Evolutionary conservation across 23 red algal species (phyloP).

Genomic region (Agarophyton chilense): DNA sequence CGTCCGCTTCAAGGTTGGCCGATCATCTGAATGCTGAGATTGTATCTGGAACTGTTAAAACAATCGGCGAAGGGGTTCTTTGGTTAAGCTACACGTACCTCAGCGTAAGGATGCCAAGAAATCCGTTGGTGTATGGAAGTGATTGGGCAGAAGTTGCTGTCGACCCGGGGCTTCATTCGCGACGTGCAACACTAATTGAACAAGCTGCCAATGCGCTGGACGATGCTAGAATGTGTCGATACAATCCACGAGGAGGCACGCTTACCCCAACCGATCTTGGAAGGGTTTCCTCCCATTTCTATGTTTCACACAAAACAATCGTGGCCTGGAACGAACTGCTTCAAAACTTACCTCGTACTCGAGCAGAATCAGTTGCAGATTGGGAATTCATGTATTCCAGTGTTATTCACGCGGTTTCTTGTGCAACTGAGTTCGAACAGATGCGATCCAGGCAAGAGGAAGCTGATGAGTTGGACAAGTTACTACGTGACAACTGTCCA

Average conservation of each 20-base stretch:
- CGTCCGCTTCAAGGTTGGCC: constrained; percentile 75
- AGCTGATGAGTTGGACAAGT: constrained; percentile 77
- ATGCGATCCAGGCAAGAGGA: constrained; percentile 82
- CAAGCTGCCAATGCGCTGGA: constrained; percentile 78
- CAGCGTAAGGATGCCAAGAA: constrained; percentile 85
- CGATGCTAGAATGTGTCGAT: constrained; percentile 79
- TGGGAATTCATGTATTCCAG: constrained; percentile 64
- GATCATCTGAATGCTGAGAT: constrained; percentile 99
- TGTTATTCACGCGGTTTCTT: constrained; percentile 70
- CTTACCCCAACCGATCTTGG: constrained; percentile 83
- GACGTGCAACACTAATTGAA: constrained; percentile 69
- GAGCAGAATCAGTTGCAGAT: constrained; percentile 32
- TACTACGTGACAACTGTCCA: constrained; percentile 69
- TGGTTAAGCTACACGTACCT: constrained; percentile 95
- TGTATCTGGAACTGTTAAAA: constrained; percentile 85
- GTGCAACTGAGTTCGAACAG: constrained; percentile 86
- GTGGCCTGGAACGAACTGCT: constrained; percentile 87
- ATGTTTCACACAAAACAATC: constrained; percentile 87
- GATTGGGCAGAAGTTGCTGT: constrained; percentile 78
- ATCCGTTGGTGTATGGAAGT: constrained; percentile 90
- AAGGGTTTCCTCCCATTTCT: constrained; percentile 86
- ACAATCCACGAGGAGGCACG: constrained; percentile 56
- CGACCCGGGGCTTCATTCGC: constrained; percentile 66
- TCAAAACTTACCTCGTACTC: background rate
- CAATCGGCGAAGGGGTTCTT: constrained; percentile 76